A percentile compares a stretch with the other conserved stretches of the same genome.
Conservation (phyloP, 306 rosid genomes). For the Delonix regia region DNA sequence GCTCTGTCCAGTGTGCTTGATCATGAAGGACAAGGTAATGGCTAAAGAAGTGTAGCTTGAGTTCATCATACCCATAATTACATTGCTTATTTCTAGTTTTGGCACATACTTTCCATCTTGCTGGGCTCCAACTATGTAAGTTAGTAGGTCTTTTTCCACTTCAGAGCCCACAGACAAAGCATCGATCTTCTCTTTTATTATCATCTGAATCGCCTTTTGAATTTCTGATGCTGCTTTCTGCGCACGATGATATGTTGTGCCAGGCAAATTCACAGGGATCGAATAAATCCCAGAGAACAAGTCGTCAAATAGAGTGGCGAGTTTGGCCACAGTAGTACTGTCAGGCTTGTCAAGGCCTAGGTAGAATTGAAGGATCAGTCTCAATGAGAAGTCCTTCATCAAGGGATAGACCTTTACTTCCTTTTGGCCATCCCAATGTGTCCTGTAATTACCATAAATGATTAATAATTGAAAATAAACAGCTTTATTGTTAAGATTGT, state of each 20-base stretch:
- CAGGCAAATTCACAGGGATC: constrained; percentile 52
- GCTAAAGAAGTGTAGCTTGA: constrained; percentile 58
- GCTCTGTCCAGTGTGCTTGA: constrained; percentile 61
- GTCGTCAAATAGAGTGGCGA: constrained; percentile 43
- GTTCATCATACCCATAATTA: constrained; percentile 68
- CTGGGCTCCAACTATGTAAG: constrained; percentile 61
- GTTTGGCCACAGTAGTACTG: constrained; percentile 34
- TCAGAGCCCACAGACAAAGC: constrained; percentile 50
- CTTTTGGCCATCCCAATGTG: constrained; percentile 55
- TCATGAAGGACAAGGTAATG: constrained; percentile 65
- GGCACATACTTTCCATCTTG: constrained; percentile 61
- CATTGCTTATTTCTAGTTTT: constrained; percentile 58
- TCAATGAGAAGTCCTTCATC: constrained; percentile 50
- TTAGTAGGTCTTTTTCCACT: constrained; percentile 55
- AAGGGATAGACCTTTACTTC: constrained; percentile 51
- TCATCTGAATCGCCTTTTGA: constrained; percentile 46
- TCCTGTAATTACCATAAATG: not conserved
- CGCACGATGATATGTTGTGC: constrained; percentile 52
- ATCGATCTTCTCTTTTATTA: constrained; percentile 60
- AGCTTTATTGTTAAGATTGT: too few relatives aligned
- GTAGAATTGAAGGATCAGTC: constrained; percentile 52
- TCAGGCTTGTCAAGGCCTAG: constrained; percentile 49
- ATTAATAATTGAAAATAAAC: too few relatives aligned
- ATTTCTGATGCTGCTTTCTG: constrained; percentile 50
- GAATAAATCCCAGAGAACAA: constrained; percentile 57